Base-by-base conservation (phyloP, 306 rosid genomes). In the Prosopis cineraria region DNA sequence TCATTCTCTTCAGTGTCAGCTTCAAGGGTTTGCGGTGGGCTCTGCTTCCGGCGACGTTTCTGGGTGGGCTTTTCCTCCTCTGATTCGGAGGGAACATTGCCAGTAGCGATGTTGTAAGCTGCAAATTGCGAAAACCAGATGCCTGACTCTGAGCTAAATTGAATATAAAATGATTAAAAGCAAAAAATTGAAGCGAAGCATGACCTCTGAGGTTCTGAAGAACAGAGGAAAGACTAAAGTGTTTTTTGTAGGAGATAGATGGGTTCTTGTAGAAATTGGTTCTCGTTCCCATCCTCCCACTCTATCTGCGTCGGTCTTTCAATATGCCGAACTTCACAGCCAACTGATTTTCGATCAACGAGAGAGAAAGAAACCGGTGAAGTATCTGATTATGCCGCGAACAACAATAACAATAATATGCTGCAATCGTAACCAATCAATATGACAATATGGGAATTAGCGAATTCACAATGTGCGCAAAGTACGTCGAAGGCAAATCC, bases 81-180 rank as follows among this genome's bases (percentile, higher is more conserved):
- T 19, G 64, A 66, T 48, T 52, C 78, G 30, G 69, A 20, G 53
- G 80, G 56, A 73, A 76, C 87, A 62, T 85, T 84, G 3, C 93
- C 97, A 52, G 93, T 85, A 68, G 85, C 96, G 75, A 79, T 39
- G 81, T 93, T 93, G 83, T 93, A 91, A 70, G 96, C 98, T 93
- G 84, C 10, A 70, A 19, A 50, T 63, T 29, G 56, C 29, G 80
- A 67, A 16, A 72, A 22, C 22, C 13, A 47, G 58, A 53, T 70
- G n/a, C 25, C 63, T 33, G 33, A 19, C 22, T 30, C 20, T 13
- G 24, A 70, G 25, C 27, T 19, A 22, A 25, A 24, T 36, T 34
- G 39, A 69, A 69, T 14, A 22, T 1, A 14, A 69, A 27, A 37
- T 10, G 31, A 58, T 66, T 53, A 33, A 66, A 70, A 22, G 0